Percentiles rank a stretch among this genome's conserved stretches.
phyloP scores from a whole-genome alignment of 2,329 filamentous ascomycete genomes.

The Thielaviopsis cerberus region DNA sequence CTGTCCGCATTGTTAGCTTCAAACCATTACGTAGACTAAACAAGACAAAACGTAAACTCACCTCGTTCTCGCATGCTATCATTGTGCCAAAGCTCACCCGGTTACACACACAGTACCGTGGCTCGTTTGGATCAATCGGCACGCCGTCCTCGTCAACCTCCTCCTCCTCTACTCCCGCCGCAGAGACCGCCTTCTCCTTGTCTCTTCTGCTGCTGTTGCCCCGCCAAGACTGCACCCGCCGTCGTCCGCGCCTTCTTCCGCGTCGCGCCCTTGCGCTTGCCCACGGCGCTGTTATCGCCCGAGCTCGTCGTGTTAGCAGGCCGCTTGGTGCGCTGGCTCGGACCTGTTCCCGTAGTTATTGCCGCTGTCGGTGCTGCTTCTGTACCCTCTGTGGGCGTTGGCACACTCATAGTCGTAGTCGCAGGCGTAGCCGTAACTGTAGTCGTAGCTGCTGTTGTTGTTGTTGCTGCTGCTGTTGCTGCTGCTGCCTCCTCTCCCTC shows the following conservation, averaged over 20 bases:
- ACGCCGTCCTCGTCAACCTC: constrained; percentile 52
- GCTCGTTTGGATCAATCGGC: constrained; percentile 55
- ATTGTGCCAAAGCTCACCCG: constrained; percentile 66
- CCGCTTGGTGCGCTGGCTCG: constrained; percentile 44
- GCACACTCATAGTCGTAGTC: too few relatives aligned
- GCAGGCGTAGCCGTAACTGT: too few relatives aligned
- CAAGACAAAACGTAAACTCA: constrained; percentile 24
- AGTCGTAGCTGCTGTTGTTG: not conserved
- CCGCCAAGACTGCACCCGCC: constrained; percentile 22
- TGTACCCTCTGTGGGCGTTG: not conserved
- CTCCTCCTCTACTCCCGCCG: constrained; percentile 30
- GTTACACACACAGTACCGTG: constrained; percentile 60
- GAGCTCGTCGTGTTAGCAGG: constrained; percentile 46
- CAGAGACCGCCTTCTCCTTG: constrained; percentile 21
- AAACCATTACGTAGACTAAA: too few relatives aligned
- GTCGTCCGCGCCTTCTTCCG: constrained; percentile 39
- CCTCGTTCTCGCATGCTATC: constrained; percentile 70
- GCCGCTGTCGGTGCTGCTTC: constrained; percentile 10
- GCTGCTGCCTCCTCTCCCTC: constrained; percentile 18
- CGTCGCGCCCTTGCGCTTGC: constrained; percentile 51
- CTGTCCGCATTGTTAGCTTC: constrained; percentile 17
- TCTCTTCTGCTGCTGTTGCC: constrained; percentile 29
- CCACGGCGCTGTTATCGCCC: constrained; percentile 47
- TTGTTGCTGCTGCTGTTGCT: constrained; percentile 8
- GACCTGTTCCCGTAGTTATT: constrained; percentile 18